A percentile compares a stretch with the other conserved stretches of the same genome.
Conservation (phyloP, 441 rosid genomes). For the Erodium moschatum region DNA sequence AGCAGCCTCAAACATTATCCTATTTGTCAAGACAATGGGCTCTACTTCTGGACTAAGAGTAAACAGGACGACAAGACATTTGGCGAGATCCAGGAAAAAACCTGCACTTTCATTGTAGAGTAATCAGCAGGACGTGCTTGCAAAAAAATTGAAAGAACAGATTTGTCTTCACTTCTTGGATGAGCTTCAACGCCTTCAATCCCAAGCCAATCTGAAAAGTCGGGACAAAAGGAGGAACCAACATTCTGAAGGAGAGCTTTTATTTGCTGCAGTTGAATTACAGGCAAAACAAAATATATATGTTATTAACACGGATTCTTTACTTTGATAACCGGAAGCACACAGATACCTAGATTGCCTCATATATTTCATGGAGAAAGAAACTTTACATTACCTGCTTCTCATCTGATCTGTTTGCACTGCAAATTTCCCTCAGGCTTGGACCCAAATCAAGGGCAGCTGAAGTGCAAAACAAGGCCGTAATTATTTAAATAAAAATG, state of each 20-base stretch:
- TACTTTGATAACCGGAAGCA: background rate
- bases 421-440: constrained; percentile 77
- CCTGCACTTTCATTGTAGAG: constrained; percentile 51
- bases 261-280: constrained; percentile 56
- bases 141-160: constrained; percentile 66
- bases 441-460: constrained; percentile 71
- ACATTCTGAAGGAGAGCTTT: constrained; percentile 65
- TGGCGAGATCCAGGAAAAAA: background rate
- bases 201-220: constrained; percentile 69
- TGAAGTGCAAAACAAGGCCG: constrained; percentile 29
- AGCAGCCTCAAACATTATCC: constrained; percentile 8
- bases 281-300: constrained; percentile 16
- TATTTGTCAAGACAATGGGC: background rate
- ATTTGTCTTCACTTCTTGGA: constrained; percentile 68
- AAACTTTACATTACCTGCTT: constrained; percentile 50
- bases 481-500: constrained; percentile 13
- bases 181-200: constrained; percentile 41
- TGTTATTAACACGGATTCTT: background rate
- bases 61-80: background rate
- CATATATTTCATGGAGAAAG: constrained; percentile 11
- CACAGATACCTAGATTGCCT: background rate
- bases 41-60: background rate
- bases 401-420: constrained; percentile 81
- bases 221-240: constrained; percentile 74
- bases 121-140: constrained; percentile 79